These are phyloP conservation scores for Kluyveromyces starmeri DNA, from an alignment of 805 yeast genomes.

Conservation along the genomic window DNA sequence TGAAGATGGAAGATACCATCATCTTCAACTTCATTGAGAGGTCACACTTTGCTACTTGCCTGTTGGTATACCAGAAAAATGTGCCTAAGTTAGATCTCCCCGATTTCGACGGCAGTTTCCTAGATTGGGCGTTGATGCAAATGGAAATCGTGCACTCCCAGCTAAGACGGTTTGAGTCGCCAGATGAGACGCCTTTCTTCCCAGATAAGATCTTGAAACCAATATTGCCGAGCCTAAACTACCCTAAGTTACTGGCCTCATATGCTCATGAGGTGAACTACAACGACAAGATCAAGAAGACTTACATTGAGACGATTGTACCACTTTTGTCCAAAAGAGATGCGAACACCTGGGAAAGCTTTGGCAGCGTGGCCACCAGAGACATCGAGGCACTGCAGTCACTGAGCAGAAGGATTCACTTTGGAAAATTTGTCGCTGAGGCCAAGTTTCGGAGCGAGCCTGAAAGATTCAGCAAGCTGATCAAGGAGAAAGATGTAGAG, in stretches of 20 bases:
- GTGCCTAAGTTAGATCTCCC: conserved; percentile 45
- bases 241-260: conserved; percentile 70
- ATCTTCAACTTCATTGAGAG: conserved; percentile 89
- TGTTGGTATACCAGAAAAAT: conserved; percentile 58
- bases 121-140: conserved; percentile 78
- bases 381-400: conserved; percentile 88
- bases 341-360: conserved; percentile 76
- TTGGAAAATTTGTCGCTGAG: conserved; percentile 97
- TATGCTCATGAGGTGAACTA: conserved; percentile 69
- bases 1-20: conserved; percentile 94
- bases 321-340: conserved; percentile 58
- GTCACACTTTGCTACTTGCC: conserved; percentile 73
- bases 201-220: conserved; percentile 56
- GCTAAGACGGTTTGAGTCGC: conserved; percentile 84
- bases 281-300: conserved; percentile 55
- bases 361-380: conserved; percentile 75
- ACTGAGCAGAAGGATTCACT: conserved; percentile 85
- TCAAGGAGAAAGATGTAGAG: conserved; percentile 50
- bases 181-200: conserved; percentile 88
- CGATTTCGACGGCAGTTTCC: conserved; percentile 65
- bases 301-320: conserved; percentile 65
- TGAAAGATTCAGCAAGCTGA: conserved; percentile 54
- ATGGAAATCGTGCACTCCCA: conserved; percentile 70
- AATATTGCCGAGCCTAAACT: conserved; percentile 69
- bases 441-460: conserved; percentile 72